Conservation (phyloP, 2,329 filamentous ascomycete species). For the Diplodia scrobiculata region DNA sequence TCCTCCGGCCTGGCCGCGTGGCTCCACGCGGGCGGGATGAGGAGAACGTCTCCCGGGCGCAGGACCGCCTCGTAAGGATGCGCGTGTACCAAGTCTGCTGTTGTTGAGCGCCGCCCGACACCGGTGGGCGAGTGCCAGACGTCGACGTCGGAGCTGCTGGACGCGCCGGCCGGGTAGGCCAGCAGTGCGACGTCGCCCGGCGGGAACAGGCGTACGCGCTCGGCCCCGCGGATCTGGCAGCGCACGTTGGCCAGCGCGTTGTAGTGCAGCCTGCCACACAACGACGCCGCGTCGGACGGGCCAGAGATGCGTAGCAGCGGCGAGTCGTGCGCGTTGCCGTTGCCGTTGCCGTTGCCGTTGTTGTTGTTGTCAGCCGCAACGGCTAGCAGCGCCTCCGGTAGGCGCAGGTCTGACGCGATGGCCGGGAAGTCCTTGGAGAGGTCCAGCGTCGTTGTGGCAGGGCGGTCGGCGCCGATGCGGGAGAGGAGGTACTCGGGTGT, state of each 20-base stretch:
- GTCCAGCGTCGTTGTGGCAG: constrained; percentile 59
- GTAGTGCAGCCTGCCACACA: constrained; percentile 81
- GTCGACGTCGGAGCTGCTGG: constrained; percentile 71
- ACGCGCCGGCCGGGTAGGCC: constrained; percentile 72
- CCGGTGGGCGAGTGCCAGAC: constrained; percentile 49
- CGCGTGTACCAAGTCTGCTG: constrained; percentile 36
- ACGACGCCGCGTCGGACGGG: constrained; percentile 39
- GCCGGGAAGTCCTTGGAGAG: constrained; percentile 70
- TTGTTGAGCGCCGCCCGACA: constrained; percentile 7
- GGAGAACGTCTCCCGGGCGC: constrained; percentile 72
- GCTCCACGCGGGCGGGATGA: constrained; percentile 80
- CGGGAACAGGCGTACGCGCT: constrained; percentile 75
- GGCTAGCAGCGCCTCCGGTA: constrained; percentile 64
- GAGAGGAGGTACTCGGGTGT: constrained; percentile 66
- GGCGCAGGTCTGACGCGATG: constrained; percentile 67
- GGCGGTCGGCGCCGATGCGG: constrained; percentile 41
- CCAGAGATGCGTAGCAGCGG: constrained; percentile 78
- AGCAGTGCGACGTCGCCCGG: constrained; percentile 72
- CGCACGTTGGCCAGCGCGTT: constrained; percentile 89
- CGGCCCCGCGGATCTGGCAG: constrained; percentile 74
- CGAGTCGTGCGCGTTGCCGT: constrained; percentile 69
- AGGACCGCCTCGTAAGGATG: constrained; percentile 69
- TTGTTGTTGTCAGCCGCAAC: constrained; percentile 52
- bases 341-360: constrained; percentile 37
- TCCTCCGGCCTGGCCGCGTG: constrained; percentile 65